phyloP scores from a whole-genome alignment of 768 basidiomycete genomes.

The Pisolithus marmoratus region DNA sequence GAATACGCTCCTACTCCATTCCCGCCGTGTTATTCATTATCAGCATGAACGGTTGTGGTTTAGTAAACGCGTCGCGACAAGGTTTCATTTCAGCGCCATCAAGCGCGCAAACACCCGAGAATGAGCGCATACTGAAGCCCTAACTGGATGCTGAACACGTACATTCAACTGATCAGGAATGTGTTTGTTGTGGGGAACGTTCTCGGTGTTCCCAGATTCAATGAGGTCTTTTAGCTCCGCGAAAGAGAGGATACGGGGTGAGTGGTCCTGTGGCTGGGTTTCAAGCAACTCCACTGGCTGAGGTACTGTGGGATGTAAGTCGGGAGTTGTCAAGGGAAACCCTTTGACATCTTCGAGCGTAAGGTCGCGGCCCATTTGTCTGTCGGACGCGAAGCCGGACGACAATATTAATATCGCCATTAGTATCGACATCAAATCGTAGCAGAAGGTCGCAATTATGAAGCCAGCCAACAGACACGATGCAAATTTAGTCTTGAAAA shows the following conservation, averaged over 20 bases:
- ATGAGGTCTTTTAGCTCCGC: slow-evolving; percentile 66
- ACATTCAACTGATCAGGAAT: slow-evolving; percentile 69
- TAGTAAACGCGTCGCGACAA: not conserved
- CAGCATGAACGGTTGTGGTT: no score
- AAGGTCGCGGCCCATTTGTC: not conserved
- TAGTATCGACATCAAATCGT: not conserved
- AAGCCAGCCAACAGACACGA: not conserved
- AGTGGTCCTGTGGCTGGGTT: slow-evolving; percentile 9
- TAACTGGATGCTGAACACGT: slow-evolving; percentile 15
- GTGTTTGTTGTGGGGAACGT: slow-evolving; percentile 73
- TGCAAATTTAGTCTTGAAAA: not conserved
- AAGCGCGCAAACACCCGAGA: not conserved
- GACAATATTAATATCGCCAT: not conserved
- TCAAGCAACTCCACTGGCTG: not conserved
- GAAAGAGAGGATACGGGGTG: slow-evolving; percentile 52
- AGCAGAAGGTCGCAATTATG: not conserved
- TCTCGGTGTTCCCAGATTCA: slow-evolving; percentile 61
- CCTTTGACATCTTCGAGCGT: not conserved
- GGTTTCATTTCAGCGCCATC: not conserved
- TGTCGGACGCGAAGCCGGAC: not conserved
- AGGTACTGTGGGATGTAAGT: not conserved
- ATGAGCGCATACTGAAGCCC: not conserved
- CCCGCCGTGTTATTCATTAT: not conserved
- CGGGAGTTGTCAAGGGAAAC: not conserved
- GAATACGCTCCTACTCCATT: slow-evolving; percentile 41